A percentile compares a stretch with the other conserved stretches of the same genome.
Conservation (phyloP, 2,329 filamentous ascomycete genomes). For the Penicillium verrucosum region DNA sequence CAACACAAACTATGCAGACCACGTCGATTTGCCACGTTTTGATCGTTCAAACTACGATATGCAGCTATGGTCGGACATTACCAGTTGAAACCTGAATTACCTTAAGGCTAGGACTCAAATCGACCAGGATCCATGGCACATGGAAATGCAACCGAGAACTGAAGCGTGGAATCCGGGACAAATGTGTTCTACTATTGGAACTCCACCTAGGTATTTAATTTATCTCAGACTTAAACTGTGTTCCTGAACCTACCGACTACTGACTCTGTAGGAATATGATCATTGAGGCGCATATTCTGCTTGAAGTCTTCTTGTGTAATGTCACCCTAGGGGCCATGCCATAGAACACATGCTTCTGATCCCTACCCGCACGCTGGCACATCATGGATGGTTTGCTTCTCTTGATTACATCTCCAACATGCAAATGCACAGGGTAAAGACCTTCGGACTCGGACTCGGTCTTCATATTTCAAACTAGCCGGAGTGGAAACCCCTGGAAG, state of each 20-base stretch:
- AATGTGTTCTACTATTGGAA: neutral
- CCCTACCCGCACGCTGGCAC: neutral
- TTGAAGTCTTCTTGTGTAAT: conserved; percentile 16
- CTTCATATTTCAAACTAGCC: conserved; percentile 2
- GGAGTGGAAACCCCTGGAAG: neutral
- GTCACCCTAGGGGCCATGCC: conserved; percentile 11
- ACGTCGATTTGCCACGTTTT: neutral
- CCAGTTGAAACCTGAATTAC: neutral
- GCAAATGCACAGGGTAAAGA: neutral
- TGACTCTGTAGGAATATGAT: neutral
- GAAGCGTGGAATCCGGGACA: neutral
- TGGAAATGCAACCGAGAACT: neutral
- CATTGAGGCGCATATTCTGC: neutral
- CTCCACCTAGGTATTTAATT: neutral
- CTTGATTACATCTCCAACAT: neutral
- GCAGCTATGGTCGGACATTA: neutral
- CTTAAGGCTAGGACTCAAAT: neutral
- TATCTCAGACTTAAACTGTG: neutral
- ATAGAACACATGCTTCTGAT: neutral
- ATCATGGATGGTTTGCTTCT: neutral
- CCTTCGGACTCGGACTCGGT: conserved; percentile 18
- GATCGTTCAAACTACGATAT: neutral
- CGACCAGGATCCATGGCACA: neutral
- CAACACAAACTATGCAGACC: neutral
- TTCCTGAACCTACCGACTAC: neutral